Base-by-base conservation (phyloP, 1,139 yeast species). In the Tardiomyces blankii region DNA sequence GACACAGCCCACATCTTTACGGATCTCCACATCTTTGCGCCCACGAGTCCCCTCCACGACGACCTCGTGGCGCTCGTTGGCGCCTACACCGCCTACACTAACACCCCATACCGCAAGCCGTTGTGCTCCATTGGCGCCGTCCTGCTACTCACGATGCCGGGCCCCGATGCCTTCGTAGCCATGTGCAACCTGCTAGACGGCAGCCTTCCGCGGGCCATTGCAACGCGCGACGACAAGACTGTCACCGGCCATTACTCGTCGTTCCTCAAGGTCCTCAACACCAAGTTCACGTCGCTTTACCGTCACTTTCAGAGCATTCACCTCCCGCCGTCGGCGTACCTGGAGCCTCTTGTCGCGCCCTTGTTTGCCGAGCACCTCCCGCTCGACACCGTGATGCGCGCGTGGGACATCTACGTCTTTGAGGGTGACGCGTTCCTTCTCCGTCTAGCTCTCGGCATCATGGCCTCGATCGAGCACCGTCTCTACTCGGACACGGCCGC, bases 351-450 rank as follows among this genome's bases (percentile, higher is more conserved):
- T 59, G 54, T 65, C 38, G 62, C 51, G 49, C 60, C 68, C 4
- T 54, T 69, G 33, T 68, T 72, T 51, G 55, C 71, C 9, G 54
- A 58, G 54, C 70, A 61, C 46, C 61, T 59, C 49, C 62, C 65
- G 0, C 48, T 66, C 39, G 73, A 72, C 40, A 56, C 63, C 2
- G 59, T 66, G 5, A 61, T 68, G 16, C 62, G 77, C 11, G 56
- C 80, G 7, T 57, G 82, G 51, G 88, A 81, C 57, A 67, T 80
- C 8, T 71, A 70, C 57, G 59, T 78, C n/a, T 79, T 80, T 57
- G 86, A 80, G 56, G 78, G 80, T 2, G 81, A 76, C 51, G 62
- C 70, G 1, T 71, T 75, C 51, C 57, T 77, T 44, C 62, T 73
- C 47, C 68, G 78, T 25, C 70, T 69, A 16, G 68, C 72, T 1